Conservation (phyloP, 164 flowering plant species). For the Stephania japonica region DNA sequence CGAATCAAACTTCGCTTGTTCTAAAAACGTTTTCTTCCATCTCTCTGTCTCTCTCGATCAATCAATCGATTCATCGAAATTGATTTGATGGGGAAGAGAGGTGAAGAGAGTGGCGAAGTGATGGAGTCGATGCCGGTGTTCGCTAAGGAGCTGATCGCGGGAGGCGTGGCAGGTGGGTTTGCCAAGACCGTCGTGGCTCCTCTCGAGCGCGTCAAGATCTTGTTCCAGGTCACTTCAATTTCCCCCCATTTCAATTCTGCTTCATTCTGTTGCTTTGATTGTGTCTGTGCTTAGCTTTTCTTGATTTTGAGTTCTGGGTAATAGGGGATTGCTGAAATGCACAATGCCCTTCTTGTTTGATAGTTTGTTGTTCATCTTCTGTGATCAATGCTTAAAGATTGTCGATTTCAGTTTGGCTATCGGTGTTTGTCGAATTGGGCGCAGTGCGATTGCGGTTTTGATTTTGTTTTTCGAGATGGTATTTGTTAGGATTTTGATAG, state of each 20-base stretch:
- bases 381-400: too few species aligned
- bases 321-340: not conserved
- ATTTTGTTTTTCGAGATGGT: too few species aligned
- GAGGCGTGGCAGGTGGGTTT: conserved; percentile 90
- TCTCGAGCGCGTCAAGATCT: conserved; percentile 93
- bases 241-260: not conserved
- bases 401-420: not conserved
- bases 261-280: too few species aligned
- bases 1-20: not conserved
- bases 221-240: conserved; percentile 63
- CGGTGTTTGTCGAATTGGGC: not conserved
- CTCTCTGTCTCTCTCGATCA: conserved; percentile 9
- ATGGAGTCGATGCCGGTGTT: conserved; percentile 60
- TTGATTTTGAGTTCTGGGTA: not conserved
- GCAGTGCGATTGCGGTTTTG: too few species aligned
- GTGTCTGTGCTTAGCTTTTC: not conserved
- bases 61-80: not conserved
- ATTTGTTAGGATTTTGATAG: too few species aligned
- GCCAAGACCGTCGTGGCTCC: conserved; percentile 93
- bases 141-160: conserved; percentile 83
- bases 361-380: too few species aligned
- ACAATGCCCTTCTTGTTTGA: not conserved
- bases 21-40: not conserved
- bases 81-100: conserved; percentile 21
- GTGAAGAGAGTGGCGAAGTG: conserved; percentile 28